Conservation (phyloP, 2,329 filamentous ascomycete genomes). For the Alternaria sp. region DNA sequence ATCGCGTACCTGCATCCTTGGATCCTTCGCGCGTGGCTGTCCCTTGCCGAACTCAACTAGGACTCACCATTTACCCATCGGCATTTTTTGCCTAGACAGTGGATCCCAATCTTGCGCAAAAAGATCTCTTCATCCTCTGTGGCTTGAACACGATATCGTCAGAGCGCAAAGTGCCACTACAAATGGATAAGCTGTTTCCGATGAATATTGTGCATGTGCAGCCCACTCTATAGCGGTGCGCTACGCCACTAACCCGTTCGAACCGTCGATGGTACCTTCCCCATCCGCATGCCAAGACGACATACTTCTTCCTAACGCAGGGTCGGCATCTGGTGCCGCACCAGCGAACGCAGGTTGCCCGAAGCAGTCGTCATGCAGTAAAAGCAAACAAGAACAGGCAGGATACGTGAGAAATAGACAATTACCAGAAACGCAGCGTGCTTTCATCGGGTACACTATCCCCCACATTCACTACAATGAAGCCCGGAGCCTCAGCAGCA, state of each 20-base stretch:
- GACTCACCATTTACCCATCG: neutral
- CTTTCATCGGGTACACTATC: neutral
- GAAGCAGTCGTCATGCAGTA: neutral
- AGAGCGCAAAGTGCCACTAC: neutral
- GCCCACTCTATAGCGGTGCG: neutral
- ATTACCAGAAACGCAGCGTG: neutral
- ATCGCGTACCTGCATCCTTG: constrained; percentile 6
- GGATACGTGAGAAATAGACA: neutral
- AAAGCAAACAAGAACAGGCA: constrained; percentile 1
- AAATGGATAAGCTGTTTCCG: neutral
- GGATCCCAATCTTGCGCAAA: neutral
- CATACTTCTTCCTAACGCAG: neutral
- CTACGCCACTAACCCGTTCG: neutral
- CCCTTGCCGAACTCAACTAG: neutral
- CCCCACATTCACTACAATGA: neutral
- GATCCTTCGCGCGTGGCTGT: neutral
- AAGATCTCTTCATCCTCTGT: neutral
- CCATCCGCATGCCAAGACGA: neutral
- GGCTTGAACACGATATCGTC: neutral
- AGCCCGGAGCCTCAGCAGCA: neutral
- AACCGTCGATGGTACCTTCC: neutral
- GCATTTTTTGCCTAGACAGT: neutral
- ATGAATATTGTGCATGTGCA: neutral
- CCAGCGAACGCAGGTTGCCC: neutral
- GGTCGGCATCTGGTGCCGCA: neutral